phyloP scores from a whole-genome alignment of 2,329 filamentous ascomycete genomes.

The Xylaria polymorpha region DNA sequence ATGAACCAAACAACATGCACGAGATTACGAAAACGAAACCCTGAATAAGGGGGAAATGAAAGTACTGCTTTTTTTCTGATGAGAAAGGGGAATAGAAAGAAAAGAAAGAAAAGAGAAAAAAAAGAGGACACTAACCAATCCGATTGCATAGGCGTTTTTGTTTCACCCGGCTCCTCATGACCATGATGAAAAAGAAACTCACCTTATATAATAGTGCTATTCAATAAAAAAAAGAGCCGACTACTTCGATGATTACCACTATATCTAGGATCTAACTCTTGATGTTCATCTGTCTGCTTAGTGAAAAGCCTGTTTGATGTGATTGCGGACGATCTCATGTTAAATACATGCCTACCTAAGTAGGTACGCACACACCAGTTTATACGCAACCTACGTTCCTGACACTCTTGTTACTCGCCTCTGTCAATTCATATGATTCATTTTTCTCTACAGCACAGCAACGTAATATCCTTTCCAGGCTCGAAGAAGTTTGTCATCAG shows the following conservation, averaged over 20 bases:
- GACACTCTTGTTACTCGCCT: too few relatives aligned
- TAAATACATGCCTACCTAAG: too few relatives aligned
- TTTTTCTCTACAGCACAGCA: not conserved
- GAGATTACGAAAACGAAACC: constrained; percentile 21
- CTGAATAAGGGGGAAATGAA: not conserved
- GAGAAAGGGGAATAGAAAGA: too few relatives aligned
- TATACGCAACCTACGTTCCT: not conserved
- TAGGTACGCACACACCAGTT: too few relatives aligned
- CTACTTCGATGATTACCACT: not conserved
- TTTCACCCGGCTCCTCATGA: constrained; percentile 10
- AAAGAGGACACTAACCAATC: constrained; percentile 1
- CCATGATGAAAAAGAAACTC: constrained; percentile 7
- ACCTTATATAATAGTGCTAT: constrained; percentile 16
- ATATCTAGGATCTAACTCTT: not conserved
- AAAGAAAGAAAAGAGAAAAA: not conserved
- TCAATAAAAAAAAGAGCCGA: constrained; percentile 1
- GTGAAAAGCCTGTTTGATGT: not conserved
- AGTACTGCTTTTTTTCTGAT: not conserved
- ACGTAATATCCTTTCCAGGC: not conserved
- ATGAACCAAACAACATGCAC: constrained; percentile 18
- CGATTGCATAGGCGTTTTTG: not conserved
- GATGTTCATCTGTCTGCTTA: not conserved
- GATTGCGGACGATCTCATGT: not conserved
- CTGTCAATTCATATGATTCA: not conserved
- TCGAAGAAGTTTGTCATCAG: not conserved